Evolutionary conservation across 2,329 filamentous ascomycete genomes (phyloP), one percentile per base, ranked within the genome.

Genomic region (Aspergillus carbonarius): DNA sequence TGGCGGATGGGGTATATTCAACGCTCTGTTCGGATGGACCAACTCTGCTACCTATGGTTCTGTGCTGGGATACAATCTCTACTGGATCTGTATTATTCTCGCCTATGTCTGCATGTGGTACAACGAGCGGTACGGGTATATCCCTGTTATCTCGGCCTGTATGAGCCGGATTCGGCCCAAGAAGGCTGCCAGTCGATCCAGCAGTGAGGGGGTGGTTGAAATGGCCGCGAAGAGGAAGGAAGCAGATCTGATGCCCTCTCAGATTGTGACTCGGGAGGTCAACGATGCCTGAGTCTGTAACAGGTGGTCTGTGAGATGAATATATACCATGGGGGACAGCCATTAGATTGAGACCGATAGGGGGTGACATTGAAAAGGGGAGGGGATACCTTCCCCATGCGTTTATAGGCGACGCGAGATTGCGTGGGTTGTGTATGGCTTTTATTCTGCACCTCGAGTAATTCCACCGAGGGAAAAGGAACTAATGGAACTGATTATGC

Each of bases 41-140:
- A 96, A 96, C 78, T 91, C 89, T 13, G 92, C 91, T 6, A 96
- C 92, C 2, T 92, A 93, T 67, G 91, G 91, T 51, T 93, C 90
- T 0, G 89, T 96, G 64, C 86, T 96, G 62, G 86, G 89, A 1
- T 96, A 96, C 79, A 95, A 95, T 70, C 56, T 93, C 13, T 96
- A 96, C 79, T 96, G 92, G 92, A 40, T 53, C 15, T 53, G 37
- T 18, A 53, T 53, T 35, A 53, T 53, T 13, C 10, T 13, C 13
- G 42, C 13, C 2, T 47, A 47, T 30, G 42, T 47, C 15, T 47
- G 42, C 42, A 47, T 47, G 42, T 47, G 42, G 42, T 47, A 47
- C 42, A 47, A 47, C 23, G 42, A 47, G 7, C 42, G 42, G 8
- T 47, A 47, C 23, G 42, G 23, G 1, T 47, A 47, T 20, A 30